Base-by-base conservation (phyloP, 345 rosid species). In the Microthlaspi erraticum region DNA sequence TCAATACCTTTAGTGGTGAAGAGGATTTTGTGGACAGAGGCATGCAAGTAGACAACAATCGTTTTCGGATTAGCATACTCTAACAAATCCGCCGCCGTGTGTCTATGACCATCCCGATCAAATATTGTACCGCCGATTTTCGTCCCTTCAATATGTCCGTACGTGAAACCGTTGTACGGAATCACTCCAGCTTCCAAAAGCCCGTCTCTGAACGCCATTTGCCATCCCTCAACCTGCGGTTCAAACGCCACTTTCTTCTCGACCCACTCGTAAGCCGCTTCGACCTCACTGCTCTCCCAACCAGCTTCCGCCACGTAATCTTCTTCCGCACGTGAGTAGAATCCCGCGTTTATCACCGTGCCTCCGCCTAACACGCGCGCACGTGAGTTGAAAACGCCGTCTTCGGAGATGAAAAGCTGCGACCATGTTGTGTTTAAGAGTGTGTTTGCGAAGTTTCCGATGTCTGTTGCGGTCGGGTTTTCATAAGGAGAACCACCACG, bases 351-450 rank as follows among this genome's bases (percentile, higher is more conserved):
- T 26, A 91, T n/a, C 7, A 81, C 86, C 5, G 90, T 84, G 2
- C 90, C 96, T 12, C 97, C 96, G 0, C 96, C 93, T 0, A 91
- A 86, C 5, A 87, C 97, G 0, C 96, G 83, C 0, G 89, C 86
- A 1, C 93, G 83, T 6, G 83, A 5, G 82, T 88, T 88, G 64
- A 59, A 73, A 10, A 91, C 97, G 0, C 91, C 95, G 59, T 91
- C 92, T 52, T 88, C 82, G 1, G 97, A 87, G 61, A 85, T 66
- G 61, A 91, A 88, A 3, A 71, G 64, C 54, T 91, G 91, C 5
- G 97, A 72, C 41, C 84, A 82, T 1, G 84, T 59, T 16, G n/a
- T 33, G 71, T 85, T 80, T 0, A 78, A 48, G 16, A 91, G 69
- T 0, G 82, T 72, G 10, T 66, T 37, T 1, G 60, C 72, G 49